Base-by-base conservation (phyloP, 306 rosid genomes). In the Myrica gale region DNA sequence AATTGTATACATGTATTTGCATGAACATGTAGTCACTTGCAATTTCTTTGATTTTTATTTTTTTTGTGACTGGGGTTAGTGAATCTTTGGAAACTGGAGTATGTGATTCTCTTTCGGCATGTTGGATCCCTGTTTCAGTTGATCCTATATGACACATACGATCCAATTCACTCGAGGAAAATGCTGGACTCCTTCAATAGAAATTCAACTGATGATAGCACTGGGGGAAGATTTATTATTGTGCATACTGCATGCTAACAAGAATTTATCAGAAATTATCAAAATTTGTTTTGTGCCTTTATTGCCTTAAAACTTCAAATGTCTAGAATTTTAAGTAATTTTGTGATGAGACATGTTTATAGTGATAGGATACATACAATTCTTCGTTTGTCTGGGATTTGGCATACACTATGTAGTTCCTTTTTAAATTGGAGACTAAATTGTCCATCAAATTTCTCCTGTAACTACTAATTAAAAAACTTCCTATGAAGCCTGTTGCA, bases 401-500 rank as follows among this genome's bases (percentile, higher is more conserved):
- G 15, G 37, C 20, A 16, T 54, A 51, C 26, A 60, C 53, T 26
- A 70, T 56, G 54, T 19, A 58, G 23, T 37, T 20, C 54, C 17
- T 46, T 47, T 55, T 60, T 65, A 51, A 50, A 68, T 67, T 57
- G 20, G 67, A 56, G 84, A 61, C 63, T 65, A 47, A 73, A 66
- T 62, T 47, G 74, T 66, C 71, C 58, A 55, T 54, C 62, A 23
- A n/a, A 15, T 46, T 68, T 44, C 71, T 48, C 70, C 55, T 78
- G 69, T 82, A 56, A 76, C 75, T 68, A 19, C 48, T 80, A 55
- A 74, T 50, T 42, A 80, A 76, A 32, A 78, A 68, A 84, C 62
- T 85, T 87, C 63, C 72, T 75, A 3, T 81, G 89, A 83, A 92
- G 99, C 99, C 99, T 73, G 96, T 84, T 76, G 97, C 99, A 51